A percentile compares a stretch with the other conserved stretches of the same genome.
phyloP scores from a whole-genome alignment of 2,329 filamentous ascomycete species.

The Fusarium scirpi region DNA sequence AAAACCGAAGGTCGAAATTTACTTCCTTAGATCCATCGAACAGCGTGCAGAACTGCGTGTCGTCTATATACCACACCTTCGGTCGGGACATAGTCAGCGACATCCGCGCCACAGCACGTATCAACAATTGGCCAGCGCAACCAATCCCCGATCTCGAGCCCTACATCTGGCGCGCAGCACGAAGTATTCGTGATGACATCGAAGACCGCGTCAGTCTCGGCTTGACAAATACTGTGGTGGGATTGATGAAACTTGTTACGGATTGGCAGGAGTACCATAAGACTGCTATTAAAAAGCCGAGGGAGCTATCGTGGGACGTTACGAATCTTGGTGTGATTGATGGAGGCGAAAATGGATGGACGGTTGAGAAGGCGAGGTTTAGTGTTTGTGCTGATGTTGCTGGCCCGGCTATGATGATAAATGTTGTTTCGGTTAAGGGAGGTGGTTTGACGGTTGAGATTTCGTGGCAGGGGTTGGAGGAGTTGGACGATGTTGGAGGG shows the following conservation, averaged over 20 bases:
- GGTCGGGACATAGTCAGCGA: background rate
- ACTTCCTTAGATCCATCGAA: background rate
- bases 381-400: constrained; percentile 1
- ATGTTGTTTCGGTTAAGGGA: background rate
- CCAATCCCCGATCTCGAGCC: background rate
- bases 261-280: constrained; percentile 15
- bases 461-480: constrained; percentile 9
- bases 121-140: background rate
- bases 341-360: background rate
- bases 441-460: background rate
- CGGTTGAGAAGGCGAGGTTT: background rate
- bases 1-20: background rate
- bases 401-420: constrained; percentile 5
- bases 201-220: background rate
- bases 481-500: background rate
- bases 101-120: background rate
- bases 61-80: background rate
- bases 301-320: constrained; percentile 9
- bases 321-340: constrained; percentile 14
- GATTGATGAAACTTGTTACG: background rate
- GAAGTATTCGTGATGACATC: background rate
- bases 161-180: constrained; percentile 4
- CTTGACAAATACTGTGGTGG: background rate
- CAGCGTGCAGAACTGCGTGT: constrained; percentile 1
- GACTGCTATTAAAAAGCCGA: background rate